Evolutionary conservation across 345 rosid species (phyloP).

Genomic region (Bruguiera parviflora): DNA sequence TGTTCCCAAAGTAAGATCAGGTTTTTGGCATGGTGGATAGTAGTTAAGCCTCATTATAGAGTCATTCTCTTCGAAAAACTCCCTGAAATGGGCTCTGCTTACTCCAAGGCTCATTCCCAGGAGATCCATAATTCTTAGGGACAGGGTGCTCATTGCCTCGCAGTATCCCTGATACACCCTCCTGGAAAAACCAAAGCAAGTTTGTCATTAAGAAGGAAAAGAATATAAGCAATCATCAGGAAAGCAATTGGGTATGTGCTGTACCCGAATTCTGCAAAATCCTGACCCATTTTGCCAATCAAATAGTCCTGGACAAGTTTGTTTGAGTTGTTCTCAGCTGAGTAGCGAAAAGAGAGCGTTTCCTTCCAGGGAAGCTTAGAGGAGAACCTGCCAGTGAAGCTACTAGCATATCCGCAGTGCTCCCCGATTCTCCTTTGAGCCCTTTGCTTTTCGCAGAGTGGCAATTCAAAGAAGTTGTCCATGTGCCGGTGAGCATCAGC

Average conservation of each 20-base stretch:
- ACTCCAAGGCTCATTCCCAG: slow-evolving; percentile 74
- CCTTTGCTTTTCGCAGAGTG: slow-evolving; percentile 62
- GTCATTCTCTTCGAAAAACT: slow-evolving; percentile 73
- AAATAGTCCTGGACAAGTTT: slow-evolving; percentile 58
- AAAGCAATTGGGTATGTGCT: neutral
- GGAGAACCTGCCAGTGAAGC: slow-evolving; percentile 91
- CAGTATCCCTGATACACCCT: slow-evolving; percentile 75
- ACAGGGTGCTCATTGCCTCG: slow-evolving; percentile 78
- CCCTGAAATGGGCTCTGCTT: slow-evolving; percentile 49
- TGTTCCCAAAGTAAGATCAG: slow-evolving; percentile 89
- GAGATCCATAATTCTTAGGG: slow-evolving; percentile 89
- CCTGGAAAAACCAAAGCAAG: slow-evolving; percentile 27
- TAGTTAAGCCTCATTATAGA: slow-evolving; percentile 97
- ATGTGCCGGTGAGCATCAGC: slow-evolving; percentile 57
- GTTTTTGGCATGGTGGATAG: slow-evolving; percentile 94
- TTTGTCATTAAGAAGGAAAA: neutral
- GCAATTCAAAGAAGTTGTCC: slow-evolving; percentile 74
- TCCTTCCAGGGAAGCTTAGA: slow-evolving; percentile 97
- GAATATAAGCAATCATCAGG: neutral
- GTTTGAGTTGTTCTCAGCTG: slow-evolving; percentile 39
- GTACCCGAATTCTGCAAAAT: slow-evolving; percentile 67
- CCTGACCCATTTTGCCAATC: slow-evolving; percentile 55
- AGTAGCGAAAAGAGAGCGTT: slow-evolving; percentile 72
- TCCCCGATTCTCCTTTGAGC: slow-evolving; percentile 81
- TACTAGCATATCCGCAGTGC: slow-evolving; percentile 89